Base-by-base conservation (phyloP, 768 basidiomycete genomes). In the Lactifluus hygrophoroides region DNA sequence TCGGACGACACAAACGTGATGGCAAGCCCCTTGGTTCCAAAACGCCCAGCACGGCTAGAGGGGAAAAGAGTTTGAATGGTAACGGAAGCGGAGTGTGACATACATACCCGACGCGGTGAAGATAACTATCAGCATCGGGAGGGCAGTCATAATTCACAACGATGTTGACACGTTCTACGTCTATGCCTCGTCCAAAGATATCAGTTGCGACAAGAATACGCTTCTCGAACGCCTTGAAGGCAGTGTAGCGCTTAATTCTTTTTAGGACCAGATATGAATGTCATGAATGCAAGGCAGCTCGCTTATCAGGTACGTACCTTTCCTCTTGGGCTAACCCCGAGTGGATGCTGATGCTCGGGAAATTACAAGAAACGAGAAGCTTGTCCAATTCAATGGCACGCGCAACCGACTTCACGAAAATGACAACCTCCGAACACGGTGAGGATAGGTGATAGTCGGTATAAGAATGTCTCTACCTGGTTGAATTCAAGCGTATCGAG, bases 211-310 rank as follows among this genome's bases (percentile, higher is more conserved):
- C 96, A 19, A 99, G 80, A 64, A 99, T 97, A 64, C 96, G 93
- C 76, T 97, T 99, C 77, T 99, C 96, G 65, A 99, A 99, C 17
- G 91, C 90, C 75, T 99, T 99, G 82, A 99, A 99, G 37, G 94
- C 92, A 27, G 90, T 90, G 75, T 98, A 99, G 16, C 95, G 90
- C 57, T 80, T 81, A 71, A 99, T 98, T 57, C 94, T 95, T 64
- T 32, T 45, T n/a, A n/a, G 28, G 47, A 27, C 46, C 14, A 37
- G 34, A 34, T 16, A 42, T 54, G 34, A 49, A 23, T 13, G 54
- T n/a, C 27, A 44, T 19, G 10, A 19, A 37, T 0, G n/a, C n/a
- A 54, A 2, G 30, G 32, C 46, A 55, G 21, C 17, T 16, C 19
- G 9, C 2, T n/a, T 17, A 19, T 16, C 34, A 25, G 32, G 13